A percentile compares a stretch with the other conserved stretches of the same genome.
Evolutionary conservation across 192 early-diverging fungal species (phyloP).

Genomic region (Podila horticola): DNA sequence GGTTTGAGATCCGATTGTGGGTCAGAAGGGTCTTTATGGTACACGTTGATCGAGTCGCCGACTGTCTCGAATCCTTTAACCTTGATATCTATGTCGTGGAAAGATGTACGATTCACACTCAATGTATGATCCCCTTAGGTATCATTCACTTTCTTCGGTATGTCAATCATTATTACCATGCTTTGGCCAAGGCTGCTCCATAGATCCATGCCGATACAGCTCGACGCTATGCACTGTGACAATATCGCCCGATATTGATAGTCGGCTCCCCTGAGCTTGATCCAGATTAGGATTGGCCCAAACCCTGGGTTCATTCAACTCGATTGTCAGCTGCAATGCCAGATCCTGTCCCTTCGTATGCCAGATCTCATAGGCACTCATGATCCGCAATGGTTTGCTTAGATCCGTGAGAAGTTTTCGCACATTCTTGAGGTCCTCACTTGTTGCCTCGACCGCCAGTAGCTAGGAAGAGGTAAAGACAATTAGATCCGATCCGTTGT

Average conservation of each 20-base stretch:
- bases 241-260: not conserved
- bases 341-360: not conserved
- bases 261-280: not conserved
- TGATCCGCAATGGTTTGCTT: not conserved
- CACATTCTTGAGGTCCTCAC: not conserved
- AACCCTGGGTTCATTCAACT: not conserved
- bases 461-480: not conserved
- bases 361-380: not conserved
- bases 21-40: not conserved
- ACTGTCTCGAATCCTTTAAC: not conserved
- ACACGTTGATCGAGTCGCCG: not conserved
- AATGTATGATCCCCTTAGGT: not conserved
- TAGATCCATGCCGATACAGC: not conserved
- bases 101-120: not conserved
- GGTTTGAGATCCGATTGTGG: not conserved
- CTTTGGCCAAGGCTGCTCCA: not conserved
- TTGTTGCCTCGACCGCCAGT: not conserved
- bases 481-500: not conserved
- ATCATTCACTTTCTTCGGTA: not conserved
- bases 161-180: not conserved
- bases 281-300: not conserved
- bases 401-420: not conserved
- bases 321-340: not conserved
- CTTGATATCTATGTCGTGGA: not conserved
- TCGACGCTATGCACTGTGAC: not conserved